Evolutionary conservation across 345 rosid genomes (phyloP).

Genomic region (Euphorbia tirucalli): DNA sequence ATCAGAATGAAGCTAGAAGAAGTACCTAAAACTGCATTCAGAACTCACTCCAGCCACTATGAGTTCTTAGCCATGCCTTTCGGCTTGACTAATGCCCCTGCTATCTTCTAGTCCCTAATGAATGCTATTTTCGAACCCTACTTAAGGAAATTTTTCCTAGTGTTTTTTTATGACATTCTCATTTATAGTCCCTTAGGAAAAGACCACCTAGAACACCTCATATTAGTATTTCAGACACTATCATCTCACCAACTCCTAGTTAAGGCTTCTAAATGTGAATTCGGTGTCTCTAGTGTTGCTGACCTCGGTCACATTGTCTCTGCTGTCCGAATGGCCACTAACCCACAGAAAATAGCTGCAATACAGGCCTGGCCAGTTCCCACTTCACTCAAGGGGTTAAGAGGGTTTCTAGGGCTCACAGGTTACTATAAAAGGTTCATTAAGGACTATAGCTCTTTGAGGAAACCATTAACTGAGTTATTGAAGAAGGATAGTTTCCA

Average conservation of each 20-base stretch:
- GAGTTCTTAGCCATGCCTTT: not conserved
- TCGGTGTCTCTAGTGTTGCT: not conserved
- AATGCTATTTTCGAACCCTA: not conserved
- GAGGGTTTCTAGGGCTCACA: not conserved
- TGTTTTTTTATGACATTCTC: not conserved
- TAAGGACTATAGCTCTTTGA: not conserved
- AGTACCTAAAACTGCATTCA: not conserved
- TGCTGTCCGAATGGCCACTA: not conserved
- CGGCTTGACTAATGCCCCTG: not conserved
- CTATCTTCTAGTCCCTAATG: not conserved
- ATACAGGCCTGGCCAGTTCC: not conserved
- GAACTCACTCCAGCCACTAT: not conserved
- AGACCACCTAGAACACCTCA: too few relatives aligned
- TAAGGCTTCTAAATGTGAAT: not conserved
- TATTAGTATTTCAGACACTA: too few relatives aligned
- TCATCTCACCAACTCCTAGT: not conserved
- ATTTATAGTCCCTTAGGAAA: not conserved
- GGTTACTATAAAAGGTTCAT: not conserved
- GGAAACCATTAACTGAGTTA: not conserved
- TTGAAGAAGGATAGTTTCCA: not conserved
- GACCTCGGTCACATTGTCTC: not conserved
- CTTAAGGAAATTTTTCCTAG: not conserved
- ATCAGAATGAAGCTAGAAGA: not conserved
- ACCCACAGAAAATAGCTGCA: not conserved
- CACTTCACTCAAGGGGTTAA: not conserved